phyloP scores from a whole-genome alignment of 192 early-diverging fungal species.

The Paraglomus brasilianum region DNA sequence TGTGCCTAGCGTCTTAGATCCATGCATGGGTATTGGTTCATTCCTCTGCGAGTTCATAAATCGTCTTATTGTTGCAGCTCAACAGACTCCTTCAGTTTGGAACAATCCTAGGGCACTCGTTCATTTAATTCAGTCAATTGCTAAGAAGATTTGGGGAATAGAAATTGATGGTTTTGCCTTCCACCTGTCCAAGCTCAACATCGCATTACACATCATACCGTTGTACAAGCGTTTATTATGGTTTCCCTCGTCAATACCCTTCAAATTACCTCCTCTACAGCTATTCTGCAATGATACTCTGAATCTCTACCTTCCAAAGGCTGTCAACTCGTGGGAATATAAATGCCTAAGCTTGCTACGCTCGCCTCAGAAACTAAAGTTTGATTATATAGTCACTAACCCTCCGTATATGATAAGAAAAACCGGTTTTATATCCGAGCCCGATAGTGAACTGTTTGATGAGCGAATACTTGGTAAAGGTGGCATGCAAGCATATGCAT shows the following conservation, averaged over 20 bases:
- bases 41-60: slow-evolving; percentile 53
- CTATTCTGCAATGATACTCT: slow-evolving; percentile 58
- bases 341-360: slow-evolving; percentile 41
- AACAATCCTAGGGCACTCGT: slow-evolving; percentile 33
- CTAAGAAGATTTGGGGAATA: slow-evolving; percentile 51
- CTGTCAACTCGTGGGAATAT: slow-evolving; percentile 41
- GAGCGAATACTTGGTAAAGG: slow-evolving; percentile 45
- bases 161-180: slow-evolving; percentile 58
- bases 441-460: slow-evolving; percentile 52
- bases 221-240: slow-evolving; percentile 38
- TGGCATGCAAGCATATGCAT: slow-evolving; percentile 58
- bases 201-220: slow-evolving; percentile 50
- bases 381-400: slow-evolving; percentile 60
- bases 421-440: slow-evolving; percentile 52
- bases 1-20: slow-evolving; percentile 47
- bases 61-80: slow-evolving; percentile 37
- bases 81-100: slow-evolving; percentile 40
- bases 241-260: neutral
- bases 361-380: slow-evolving; percentile 41
- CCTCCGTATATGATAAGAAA: slow-evolving; percentile 63
- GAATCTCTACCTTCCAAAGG: slow-evolving; percentile 40
- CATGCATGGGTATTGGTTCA: slow-evolving; percentile 57
- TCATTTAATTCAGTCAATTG: slow-evolving; percentile 41
- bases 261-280: slow-evolving; percentile 39
- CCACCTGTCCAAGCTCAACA: slow-evolving; percentile 50